Conservation (phyloP, 768 basidiomycete genomes). For the Mycena haematopus region DNA sequence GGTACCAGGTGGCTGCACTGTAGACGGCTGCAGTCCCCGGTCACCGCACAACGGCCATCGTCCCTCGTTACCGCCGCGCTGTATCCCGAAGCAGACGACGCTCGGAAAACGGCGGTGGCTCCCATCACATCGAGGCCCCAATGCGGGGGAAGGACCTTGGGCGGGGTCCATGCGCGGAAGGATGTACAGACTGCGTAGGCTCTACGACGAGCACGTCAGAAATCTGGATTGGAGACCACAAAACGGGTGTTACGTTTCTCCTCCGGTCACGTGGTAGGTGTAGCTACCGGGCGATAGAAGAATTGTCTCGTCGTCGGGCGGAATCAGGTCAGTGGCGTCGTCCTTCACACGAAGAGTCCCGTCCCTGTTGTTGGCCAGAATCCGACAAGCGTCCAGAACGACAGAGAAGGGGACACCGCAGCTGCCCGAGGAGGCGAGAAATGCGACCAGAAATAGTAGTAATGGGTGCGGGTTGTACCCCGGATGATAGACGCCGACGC, state of each 20-base stretch:
- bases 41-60: conserved; percentile 18
- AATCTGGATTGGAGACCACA: not conserved
- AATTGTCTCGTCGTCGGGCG: not conserved
- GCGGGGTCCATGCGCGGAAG: conserved; percentile 17
- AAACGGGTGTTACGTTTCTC: not conserved
- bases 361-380: not conserved
- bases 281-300: not conserved
- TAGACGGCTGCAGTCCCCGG: conserved; percentile 9
- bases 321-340: not conserved
- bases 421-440: not conserved
- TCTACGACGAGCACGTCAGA: not conserved
- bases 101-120: not conserved
- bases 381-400: not conserved
- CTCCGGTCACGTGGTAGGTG: not conserved
- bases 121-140: conserved; percentile 13
- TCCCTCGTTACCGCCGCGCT: not conserved
- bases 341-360: not conserved
- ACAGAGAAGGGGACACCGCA: not conserved
- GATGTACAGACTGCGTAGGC: conserved; percentile 12
- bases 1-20: conserved; percentile 12
- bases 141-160: not conserved
- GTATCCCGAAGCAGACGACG: not conserved
- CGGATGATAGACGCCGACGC: not conserved
- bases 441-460: not conserved
- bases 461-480: not conserved